Evolutionary conservation across 768 basidiomycete species (phyloP).

Genomic region (Lactarius vividus): DNA sequence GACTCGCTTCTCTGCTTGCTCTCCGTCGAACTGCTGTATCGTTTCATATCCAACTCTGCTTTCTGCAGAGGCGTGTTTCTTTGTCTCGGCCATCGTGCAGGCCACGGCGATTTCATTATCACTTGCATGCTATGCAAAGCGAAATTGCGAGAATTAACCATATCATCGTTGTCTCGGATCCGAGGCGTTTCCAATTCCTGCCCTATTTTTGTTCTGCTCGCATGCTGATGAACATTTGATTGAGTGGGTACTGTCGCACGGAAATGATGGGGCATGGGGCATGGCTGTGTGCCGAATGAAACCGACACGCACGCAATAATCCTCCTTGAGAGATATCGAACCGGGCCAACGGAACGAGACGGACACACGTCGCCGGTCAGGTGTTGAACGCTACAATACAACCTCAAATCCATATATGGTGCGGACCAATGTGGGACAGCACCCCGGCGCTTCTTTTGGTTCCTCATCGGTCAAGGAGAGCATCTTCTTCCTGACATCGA

Average conservation of each 20-base stretch:
- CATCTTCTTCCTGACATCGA: neutral
- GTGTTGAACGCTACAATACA: neutral
- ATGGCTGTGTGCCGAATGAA: neutral
- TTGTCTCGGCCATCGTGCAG: neutral
- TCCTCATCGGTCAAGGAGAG: neutral
- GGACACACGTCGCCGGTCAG: neutral
- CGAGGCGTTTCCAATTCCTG: neutral
- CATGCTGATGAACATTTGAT: slow-evolving; percentile 1
- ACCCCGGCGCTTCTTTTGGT: neutral
- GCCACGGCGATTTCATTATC: neutral
- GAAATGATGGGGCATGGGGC: slow-evolving; percentile 5
- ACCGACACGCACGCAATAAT: neutral
- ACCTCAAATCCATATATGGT: neutral
- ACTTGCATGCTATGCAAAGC: neutral
- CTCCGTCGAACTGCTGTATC: slow-evolving; percentile 21
- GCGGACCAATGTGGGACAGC: neutral
- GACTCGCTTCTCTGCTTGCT: slow-evolving; percentile 8
- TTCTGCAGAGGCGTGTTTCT: neutral
- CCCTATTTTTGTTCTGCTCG: neutral
- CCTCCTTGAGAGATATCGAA: neutral
- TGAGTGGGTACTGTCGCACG: slow-evolving; percentile 2
- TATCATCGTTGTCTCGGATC: neutral
- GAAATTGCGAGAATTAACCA: neutral
- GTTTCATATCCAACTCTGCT: neutral
- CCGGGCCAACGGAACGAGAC: neutral